Percentiles rank a stretch among this genome's conserved stretches.
Evolutionary conservation across 2,329 filamentous ascomycete species (phyloP).

Genomic region (Exophiala oligosperma): DNA sequence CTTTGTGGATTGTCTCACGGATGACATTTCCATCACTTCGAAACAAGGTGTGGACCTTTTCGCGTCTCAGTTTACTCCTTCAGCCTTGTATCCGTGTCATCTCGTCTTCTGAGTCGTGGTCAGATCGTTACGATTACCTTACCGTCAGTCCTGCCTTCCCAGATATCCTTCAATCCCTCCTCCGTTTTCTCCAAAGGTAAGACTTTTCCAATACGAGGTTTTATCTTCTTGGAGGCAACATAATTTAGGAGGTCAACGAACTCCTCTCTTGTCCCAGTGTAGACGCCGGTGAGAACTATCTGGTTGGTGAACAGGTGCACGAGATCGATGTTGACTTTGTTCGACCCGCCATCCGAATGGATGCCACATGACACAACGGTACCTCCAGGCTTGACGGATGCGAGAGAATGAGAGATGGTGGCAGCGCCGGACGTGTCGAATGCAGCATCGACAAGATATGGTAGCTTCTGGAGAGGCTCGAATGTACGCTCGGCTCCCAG

Average conservation of each 20-base stretch:
- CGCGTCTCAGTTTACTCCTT: neutral
- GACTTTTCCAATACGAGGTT: conserved; percentile 20
- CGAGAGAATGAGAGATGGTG: conserved; percentile 18
- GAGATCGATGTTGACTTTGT: conserved; percentile 8
- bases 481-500: conserved; percentile 20
- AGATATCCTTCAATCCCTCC: conserved; percentile 19
- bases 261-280: conserved; percentile 21
- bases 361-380: conserved; percentile 19
- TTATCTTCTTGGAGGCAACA: conserved; percentile 13
- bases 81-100: neutral
- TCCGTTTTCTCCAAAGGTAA: conserved; percentile 12
- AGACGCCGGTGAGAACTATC: conserved; percentile 15
- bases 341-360: conserved; percentile 15
- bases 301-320: conserved; percentile 13
- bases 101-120: neutral
- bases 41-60: too few species aligned
- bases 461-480: conserved; percentile 12
- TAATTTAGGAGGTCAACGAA: conserved; percentile 20
- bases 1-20: too few species aligned
- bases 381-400: conserved; percentile 16
- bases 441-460: conserved; percentile 19
- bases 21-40: too few species aligned
- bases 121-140: conserved; percentile 18
- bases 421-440: conserved; percentile 19
- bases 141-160: conserved; percentile 16